Evolutionary conservation across 1,284 basidiomycete species (phyloP), one percentile per base, ranked within the genome.

Genomic region (Cryptococcus sp.): DNA sequence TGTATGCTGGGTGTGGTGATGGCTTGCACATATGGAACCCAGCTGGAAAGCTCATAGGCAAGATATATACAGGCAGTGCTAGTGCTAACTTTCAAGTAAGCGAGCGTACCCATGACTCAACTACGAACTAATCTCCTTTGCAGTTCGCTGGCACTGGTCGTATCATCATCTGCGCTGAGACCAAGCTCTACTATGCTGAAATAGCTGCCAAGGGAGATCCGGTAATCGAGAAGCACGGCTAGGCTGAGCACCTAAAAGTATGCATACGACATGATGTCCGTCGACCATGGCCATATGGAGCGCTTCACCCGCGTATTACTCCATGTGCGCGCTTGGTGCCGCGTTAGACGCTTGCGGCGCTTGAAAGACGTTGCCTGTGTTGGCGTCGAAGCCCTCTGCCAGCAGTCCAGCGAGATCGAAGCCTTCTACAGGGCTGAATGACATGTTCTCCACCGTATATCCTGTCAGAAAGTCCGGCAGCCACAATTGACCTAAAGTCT

Each of bases 21-120:
- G 89, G 89, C 46, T 84, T 88, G 1, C 84, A 88, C 25, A 86
- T 90, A 2, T 89, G 85, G 83, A 83, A 85, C 67, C 66, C 82
- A 0, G 67, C 81, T 16, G 88, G 88, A 2, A 82, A 80, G 2
- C 79, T 90, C 2, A 77, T 91, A 13, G 88, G 89, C 44, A 91
- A 90, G 75, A 86, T 91, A 71, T 89, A 86, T 78, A 59, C 86
- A 0, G 85, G 84, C 17, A 79, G 73, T 3, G 80, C 80, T 0
- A 81, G 82, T 4, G 83, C 88, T 23, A 87, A 90, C 70, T 77
- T 78, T 66, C 29, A 34, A 34, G 29, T 34, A 34, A 34, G 29
- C 29, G 29, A 7, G 29, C 29, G 13, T 34, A 7, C 13, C 2
- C 29, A 34, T 13, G 5, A 13, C 29, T 34, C 2, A 10, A 34